A percentile compares a stretch with the other conserved stretches of the same genome.
Conservation (phyloP, 176 grass and related monocot species). For the Hordeum vulgare region MorexV3_pseudomolecules_assembly NC_058523.1:49963107-49963606, state of each 20-base stretch:
- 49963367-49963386: slow-evolving; percentile 89
- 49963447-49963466: slow-evolving; percentile 70
- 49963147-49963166: not conserved
- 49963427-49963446: slow-evolving; percentile 96
- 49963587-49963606: not conserved
- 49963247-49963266: not conserved
- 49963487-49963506: slow-evolving; percentile 54
- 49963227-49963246: not conserved
- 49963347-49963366: slow-evolving; percentile 50
- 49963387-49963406: slow-evolving; percentile 82
- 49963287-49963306: not conserved
- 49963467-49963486: slow-evolving; percentile 54
- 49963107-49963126: too few species aligned
- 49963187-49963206: not conserved
- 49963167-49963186: not conserved
- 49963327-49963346: slow-evolving; percentile 18
- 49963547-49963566: slow-evolving; percentile 43
- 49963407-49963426: slow-evolving; percentile 74
- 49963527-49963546: slow-evolving; percentile 43
- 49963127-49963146: too few species aligned
- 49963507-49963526: slow-evolving; percentile 58
- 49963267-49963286: not conserved
- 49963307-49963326: not conserved
- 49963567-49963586: not conserved
- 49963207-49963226: not conserved